Conservation (phyloP, 768 basidiomycete genomes). For the Leucosporidium creatinivorum region DNA sequence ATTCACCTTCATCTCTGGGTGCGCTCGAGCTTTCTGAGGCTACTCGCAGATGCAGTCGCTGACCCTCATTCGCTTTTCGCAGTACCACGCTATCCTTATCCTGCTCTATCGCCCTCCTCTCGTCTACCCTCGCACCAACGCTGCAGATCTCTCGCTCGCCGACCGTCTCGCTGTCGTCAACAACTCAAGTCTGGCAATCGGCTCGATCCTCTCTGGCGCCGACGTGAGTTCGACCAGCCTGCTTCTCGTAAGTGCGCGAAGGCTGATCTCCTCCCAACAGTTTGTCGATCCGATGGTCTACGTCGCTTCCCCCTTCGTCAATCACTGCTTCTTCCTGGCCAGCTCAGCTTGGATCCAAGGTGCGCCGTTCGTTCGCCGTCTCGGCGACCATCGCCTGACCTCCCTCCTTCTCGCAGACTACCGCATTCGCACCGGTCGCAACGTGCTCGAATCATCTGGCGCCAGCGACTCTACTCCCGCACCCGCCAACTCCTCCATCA, state of each 20-base stretch:
- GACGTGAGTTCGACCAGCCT: slow-evolving; percentile 13
- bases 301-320: slow-evolving; percentile 33
- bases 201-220: slow-evolving; percentile 35
- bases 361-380: neutral
- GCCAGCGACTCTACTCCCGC: neutral
- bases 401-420: neutral
- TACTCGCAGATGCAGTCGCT: neutral
- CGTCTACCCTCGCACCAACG: slow-evolving; percentile 22
- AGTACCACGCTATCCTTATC: too few species aligned
- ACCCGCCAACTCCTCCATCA: neutral
- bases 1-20: slow-evolving; percentile 36
- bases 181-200: slow-evolving; percentile 33
- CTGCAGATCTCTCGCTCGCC: slow-evolving; percentile 14
- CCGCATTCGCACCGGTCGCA: slow-evolving; percentile 5
- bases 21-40: neutral
- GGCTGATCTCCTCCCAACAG: neutral
- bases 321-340: slow-evolving; percentile 36
- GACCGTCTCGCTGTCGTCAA: slow-evolving; percentile 7
- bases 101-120: neutral
- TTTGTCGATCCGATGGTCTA: slow-evolving; percentile 31
- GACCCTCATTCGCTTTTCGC: too few species aligned
- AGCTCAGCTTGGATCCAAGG: slow-evolving; percentile 10
- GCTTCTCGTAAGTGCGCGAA: too few species aligned
- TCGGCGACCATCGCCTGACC: neutral
- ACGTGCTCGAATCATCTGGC: neutral